Conservation (phyloP, 2,329 filamentous ascomycete genomes). For the Pestalotiopsis fici region DNA sequence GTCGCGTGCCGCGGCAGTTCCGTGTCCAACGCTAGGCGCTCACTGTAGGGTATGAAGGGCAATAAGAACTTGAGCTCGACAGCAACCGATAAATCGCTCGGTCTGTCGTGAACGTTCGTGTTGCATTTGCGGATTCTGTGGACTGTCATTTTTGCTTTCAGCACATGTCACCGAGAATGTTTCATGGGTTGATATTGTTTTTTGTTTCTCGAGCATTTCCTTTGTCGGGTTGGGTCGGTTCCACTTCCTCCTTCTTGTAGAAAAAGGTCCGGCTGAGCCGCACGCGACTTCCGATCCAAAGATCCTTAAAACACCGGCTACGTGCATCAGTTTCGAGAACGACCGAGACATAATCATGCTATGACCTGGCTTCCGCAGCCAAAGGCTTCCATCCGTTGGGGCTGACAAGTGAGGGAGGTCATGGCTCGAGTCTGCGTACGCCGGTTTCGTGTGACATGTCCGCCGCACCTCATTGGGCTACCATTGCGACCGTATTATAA, state of each 20-base stretch:
- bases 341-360: not conserved
- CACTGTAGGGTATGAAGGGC: constrained; percentile 1
- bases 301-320: not conserved
- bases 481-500: not conserved
- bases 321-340: not conserved
- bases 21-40: not conserved
- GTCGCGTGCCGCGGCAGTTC: not conserved
- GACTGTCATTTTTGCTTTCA: not conserved
- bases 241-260: not conserved
- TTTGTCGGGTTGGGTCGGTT: not conserved
- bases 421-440: not conserved
- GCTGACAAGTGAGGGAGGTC: not conserved
- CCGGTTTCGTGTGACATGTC: not conserved
- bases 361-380: not conserved
- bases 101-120: not conserved
- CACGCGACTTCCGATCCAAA: not conserved
- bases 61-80: constrained; percentile 12
- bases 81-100: constrained; percentile 5
- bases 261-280: not conserved
- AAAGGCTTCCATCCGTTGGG: not conserved
- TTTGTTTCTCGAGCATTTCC: not conserved
- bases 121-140: not conserved
- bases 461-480: not conserved
- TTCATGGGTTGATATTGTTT: not conserved
- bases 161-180: not conserved